Evolutionary conservation across 2,329 filamentous ascomycete genomes (phyloP), one percentile per base, ranked within the genome.

Genomic region (Stagonosporopsis tanaceti): DNA sequence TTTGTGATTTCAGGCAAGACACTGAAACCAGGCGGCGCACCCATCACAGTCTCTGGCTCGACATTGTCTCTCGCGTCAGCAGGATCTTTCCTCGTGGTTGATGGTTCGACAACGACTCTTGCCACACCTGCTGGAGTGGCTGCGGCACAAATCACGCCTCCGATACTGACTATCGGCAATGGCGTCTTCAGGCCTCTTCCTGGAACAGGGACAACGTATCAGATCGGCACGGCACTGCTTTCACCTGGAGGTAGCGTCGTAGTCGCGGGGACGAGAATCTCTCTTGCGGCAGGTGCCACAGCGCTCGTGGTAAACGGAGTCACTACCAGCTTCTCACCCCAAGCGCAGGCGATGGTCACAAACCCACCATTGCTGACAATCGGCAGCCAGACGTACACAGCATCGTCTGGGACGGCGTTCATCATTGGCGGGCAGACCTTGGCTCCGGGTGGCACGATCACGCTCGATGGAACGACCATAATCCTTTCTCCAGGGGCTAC

Each of bases 401-500:
- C 78, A 37, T 79, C 76, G 2, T 76, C 76, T 1, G 81, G 78
- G 2, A 80, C 79, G 1, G 77, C 80, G 32, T 81, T 78, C 65
- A 75, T 76, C 40, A 64, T 82, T 4, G 73, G 59, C 1, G 78
- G 77, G 6, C 68, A 75, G 44, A 76, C 69, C 1, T 61, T 78
- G 12, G 74, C 71, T 1, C 68, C 75, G 17, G 76, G 79, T 9
- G 79, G 78, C 1, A 70, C 71, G 4, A 77, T 71, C 1, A 74
- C 73, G 0, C 57, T 79, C 2, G 69, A 70, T 47, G 78, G 77
- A 0, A 79, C 76, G n/a, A 69, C 77, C 2, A 67, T 82, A 41
- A 77, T 75, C 37, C 70, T 82, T 6, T 78, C 62, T 3, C 67
- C 74, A 1, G 74, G 68, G 6, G 79, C 77, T 17, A 74, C 72